Evolutionary conservation across 192 early-diverging fungal species (phyloP).

Genomic region (Pecoramyces ruminantium): DNA sequence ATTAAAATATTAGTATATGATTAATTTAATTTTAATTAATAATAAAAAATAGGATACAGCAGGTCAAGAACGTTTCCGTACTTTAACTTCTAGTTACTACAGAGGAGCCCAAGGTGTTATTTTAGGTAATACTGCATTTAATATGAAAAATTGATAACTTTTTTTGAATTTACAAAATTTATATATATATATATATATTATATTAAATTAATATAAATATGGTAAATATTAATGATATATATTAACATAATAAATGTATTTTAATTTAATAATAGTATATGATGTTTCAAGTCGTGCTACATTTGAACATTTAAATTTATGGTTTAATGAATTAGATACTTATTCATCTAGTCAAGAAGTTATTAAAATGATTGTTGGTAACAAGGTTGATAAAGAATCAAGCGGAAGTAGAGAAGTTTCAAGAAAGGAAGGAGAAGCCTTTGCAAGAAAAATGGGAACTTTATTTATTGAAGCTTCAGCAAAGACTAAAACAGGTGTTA

Average conservation of each 20-base stretch:
- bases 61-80: constrained; percentile 95
- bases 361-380: constrained; percentile 95
- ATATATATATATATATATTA: too few relatives aligned
- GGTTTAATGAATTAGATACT: constrained; percentile 89
- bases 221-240: too few relatives aligned
- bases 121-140: constrained; percentile 33
- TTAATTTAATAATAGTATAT: constrained; percentile 77
- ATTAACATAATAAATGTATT: too few relatives aligned
- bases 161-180: too few relatives aligned
- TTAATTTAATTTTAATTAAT: too few relatives aligned
- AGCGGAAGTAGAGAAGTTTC: constrained; percentile 47
- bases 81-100: constrained; percentile 95
- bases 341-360: constrained; percentile 75
- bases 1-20: too few relatives aligned
- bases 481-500: constrained; percentile 80
- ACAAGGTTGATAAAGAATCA: constrained; percentile 88
- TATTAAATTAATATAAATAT: too few relatives aligned
- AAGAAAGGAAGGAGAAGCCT: constrained; percentile 76
- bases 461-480: constrained; percentile 94
- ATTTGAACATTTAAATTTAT: constrained; percentile 82
- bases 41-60: constrained; percentile 79
- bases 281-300: constrained; percentile 87
- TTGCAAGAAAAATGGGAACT: constrained; percentile 72
- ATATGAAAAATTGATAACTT: too few relatives aligned
- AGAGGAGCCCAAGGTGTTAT: constrained; percentile 96